Conservation (phyloP, 2,329 filamentous ascomycete species). For the Kalaharituber pfeilii region DNA sequence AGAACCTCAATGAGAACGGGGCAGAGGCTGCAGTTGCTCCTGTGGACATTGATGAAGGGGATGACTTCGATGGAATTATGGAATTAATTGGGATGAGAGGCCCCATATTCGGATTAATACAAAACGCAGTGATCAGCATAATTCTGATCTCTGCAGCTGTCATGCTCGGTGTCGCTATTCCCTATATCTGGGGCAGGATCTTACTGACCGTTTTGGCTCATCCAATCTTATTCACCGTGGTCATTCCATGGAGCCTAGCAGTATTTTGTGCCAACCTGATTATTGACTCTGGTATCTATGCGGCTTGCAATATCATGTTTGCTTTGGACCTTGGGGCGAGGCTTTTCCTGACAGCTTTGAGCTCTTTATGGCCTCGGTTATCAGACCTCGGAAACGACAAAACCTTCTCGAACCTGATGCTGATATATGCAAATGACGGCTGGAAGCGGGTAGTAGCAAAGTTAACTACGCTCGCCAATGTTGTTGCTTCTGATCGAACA, state of each 20-base stretch:
- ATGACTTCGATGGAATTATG: slow-evolving; percentile 90
- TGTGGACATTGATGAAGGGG: slow-evolving; percentile 37
- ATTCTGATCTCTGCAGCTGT: slow-evolving; percentile 79
- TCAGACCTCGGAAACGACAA: slow-evolving; percentile 13
- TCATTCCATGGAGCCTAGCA: slow-evolving; percentile 17
- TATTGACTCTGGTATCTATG: slow-evolving; percentile 20
- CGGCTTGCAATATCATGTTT: slow-evolving; percentile 19
- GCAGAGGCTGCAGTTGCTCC: slow-evolving; percentile 1
- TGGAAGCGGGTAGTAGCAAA: slow-evolving; percentile 20
- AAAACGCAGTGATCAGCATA: slow-evolving; percentile 88
- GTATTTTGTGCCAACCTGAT: slow-evolving; percentile 21
- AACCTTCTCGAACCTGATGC: slow-evolving; percentile 15
- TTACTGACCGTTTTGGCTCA: slow-evolving; percentile 35
- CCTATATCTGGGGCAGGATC: slow-evolving; percentile 80
- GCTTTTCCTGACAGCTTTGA: slow-evolving; percentile 8
- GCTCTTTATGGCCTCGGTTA: slow-evolving; percentile 11
- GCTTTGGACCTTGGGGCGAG: slow-evolving; percentile 16
- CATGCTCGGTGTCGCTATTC: slow-evolving; percentile 68
- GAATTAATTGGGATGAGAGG: slow-evolving; percentile 95
- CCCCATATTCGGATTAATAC: slow-evolving; percentile 70
- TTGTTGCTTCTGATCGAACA: neutral
- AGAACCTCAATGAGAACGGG: neutral
- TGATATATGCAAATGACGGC: slow-evolving; percentile 18
- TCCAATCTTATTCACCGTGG: slow-evolving; percentile 21
- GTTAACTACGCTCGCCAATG: slow-evolving; percentile 8